Conservation (phyloP, 108 stramenopile species). For the Cyclotella sp. region DNA sequence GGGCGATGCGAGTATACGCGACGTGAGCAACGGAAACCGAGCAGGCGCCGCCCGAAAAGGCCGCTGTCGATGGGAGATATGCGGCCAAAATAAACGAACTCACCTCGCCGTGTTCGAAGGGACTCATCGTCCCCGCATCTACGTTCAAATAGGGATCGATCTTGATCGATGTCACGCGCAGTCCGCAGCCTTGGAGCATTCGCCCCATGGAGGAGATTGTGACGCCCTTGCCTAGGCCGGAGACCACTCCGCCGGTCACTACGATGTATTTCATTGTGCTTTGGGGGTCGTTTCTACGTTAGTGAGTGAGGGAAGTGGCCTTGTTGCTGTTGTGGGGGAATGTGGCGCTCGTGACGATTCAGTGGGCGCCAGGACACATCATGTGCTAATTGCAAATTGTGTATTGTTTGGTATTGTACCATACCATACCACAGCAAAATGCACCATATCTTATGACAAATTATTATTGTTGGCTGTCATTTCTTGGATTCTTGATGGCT, state of each 20-base stretch:
- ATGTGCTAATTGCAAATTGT: too few species aligned
- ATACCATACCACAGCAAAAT: too few species aligned
- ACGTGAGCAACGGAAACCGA: slow-evolving; percentile 8
- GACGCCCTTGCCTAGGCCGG: slow-evolving; percentile 91
- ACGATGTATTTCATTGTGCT: slow-evolving; percentile 78
- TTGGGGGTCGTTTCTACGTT: too few species aligned
- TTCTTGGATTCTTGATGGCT: too few species aligned
- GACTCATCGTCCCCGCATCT: slow-evolving; percentile 92
- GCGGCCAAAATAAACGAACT: background rate
- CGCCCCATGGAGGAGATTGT: slow-evolving; percentile 87
- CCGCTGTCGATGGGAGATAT: background rate
- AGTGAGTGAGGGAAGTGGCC: too few species aligned
- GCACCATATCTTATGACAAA: too few species aligned
- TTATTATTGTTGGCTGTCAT: too few species aligned
- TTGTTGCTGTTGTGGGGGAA: too few species aligned
- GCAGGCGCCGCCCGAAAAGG: too few species aligned
- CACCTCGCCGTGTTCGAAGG: slow-evolving; percentile 86
- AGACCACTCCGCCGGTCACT: slow-evolving; percentile 93
- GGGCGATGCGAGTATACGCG: background rate
- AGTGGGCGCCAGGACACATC: too few species aligned
- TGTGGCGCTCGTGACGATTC: too few species aligned
- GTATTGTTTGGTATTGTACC: too few species aligned
- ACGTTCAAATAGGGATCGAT: slow-evolving; percentile 93
- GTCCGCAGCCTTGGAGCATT: slow-evolving; percentile 83
- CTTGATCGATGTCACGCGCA: slow-evolving; percentile 90